Percentiles rank a stretch among this genome's conserved stretches.
Conservation (phyloP, 1,284 basidiomycete species). For the Trichosporon sp. region DNA sequence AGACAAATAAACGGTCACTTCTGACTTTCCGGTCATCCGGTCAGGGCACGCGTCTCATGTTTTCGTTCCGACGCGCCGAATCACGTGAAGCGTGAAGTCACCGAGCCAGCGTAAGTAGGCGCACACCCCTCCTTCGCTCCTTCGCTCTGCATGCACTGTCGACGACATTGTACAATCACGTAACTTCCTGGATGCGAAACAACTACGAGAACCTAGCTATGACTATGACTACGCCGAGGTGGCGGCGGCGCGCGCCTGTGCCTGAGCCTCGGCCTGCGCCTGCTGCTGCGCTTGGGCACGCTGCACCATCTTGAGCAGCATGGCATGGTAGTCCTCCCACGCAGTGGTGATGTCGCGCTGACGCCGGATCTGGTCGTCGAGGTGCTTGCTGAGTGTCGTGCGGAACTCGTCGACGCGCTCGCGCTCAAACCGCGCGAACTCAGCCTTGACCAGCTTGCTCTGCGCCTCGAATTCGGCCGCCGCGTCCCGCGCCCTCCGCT, state of each 20-base stretch:
- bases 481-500: conserved; percentile 71
- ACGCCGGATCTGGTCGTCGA: conserved; percentile 38
- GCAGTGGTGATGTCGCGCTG: conserved; percentile 42
- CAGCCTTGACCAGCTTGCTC: conserved; percentile 78
- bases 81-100: not conserved
- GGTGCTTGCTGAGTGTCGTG: conserved; percentile 36
- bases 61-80: not conserved
- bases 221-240: not conserved
- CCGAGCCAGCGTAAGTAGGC: not conserved
- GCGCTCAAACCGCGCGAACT: conserved; percentile 88
- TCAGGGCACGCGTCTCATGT: conserved; percentile 4
- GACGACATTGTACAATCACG: not conserved
- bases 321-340: conserved; percentile 44
- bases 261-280: not conserved
- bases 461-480: conserved; percentile 84
- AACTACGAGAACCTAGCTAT: not conserved
- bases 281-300: conserved; percentile 25
- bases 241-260: not conserved
- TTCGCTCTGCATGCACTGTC: too few relatives aligned
- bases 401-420: conserved; percentile 69
- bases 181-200: not conserved
- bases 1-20: not conserved
- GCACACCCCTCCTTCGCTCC: not conserved
- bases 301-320: conserved; percentile 40
- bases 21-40: conserved; percentile 1